Base-by-base conservation (phyloP, 169 alveolate genomes). In the Plasmodium relictum region DNA sequence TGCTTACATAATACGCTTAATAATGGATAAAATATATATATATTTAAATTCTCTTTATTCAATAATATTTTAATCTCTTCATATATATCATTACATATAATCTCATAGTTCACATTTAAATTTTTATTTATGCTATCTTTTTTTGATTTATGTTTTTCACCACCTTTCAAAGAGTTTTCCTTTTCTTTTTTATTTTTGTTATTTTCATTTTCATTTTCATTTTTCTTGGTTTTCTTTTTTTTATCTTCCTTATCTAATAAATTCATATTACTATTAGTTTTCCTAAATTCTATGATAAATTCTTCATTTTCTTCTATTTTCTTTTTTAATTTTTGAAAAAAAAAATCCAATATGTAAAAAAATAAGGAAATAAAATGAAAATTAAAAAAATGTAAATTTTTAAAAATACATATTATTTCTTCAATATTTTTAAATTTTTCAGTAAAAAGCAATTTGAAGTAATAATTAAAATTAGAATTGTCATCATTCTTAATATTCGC, bases 21-120 rank as follows among this genome's bases (percentile, higher is more conserved):
- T 71, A 72, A 18, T 10, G 92, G 92, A 42, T 86, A 86, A 71
- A 86, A 86, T 5, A 86, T 88, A 66, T 71, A 71, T 41, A 71
- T 73, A 41, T 86, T 86, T 52, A 86, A 41, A 39, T 86, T 86
- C 24, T 86, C 88, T 3, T 70, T 74, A 2, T 59, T 48, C 22
- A 71, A 24, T 12, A 70, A 58, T 31, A 52, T 48, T 39, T 59
- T 45, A 24, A 65, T 58, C 59, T 86, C 78, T 58, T 86, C 88
- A 63, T 66, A 86, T 52, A 86, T 71, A 31, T 63, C 31, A 65
- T 70, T 86, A 20, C 74, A 86, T 2, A 86, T 45, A 45, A 16
- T 8, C 58, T 69, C 87, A 41, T 86, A 72, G 4, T 54, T 3
- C 4, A 2, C 14, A 54, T 54, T 24, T 16, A 54, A 54, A 14